Evolutionary conservation across 176 grass and related monocot species (phyloP).

Genomic region (Hyparrhenia diplandra): DNA sequence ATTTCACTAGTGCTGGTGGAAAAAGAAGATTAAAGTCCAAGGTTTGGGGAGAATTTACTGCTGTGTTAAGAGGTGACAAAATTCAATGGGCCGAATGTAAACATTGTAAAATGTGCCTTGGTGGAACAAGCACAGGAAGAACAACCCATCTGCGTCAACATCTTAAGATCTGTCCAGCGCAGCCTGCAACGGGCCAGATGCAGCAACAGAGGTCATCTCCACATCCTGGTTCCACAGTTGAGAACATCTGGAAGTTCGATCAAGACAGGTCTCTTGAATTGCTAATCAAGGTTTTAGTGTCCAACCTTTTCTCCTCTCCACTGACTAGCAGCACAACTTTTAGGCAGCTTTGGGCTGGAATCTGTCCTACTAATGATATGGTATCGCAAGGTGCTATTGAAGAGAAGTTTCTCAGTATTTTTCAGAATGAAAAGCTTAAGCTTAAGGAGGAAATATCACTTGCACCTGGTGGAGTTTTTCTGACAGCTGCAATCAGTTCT

Average conservation of each 20-base stretch:
- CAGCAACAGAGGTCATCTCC: not conserved
- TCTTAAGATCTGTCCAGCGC: not conserved
- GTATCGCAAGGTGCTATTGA: not conserved
- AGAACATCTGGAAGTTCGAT: not conserved
- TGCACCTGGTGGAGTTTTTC: not conserved
- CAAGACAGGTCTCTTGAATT: not conserved
- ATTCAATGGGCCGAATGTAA: constrained; percentile 6
- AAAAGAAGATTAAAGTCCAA: constrained; percentile 10
- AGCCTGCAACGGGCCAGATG: not conserved
- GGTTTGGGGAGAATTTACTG: constrained; percentile 5
- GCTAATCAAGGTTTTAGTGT: not conserved
- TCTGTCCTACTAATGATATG: not conserved
- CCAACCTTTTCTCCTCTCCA: constrained; percentile 6
- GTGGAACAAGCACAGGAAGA: not conserved
- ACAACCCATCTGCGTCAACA: not conserved
- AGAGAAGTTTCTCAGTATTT: not conserved
- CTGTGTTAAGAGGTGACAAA: not conserved
- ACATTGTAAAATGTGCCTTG: not conserved
- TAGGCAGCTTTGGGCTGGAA: not conserved
- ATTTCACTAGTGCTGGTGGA: not conserved
- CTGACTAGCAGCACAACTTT: not conserved
- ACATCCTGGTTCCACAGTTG: not conserved
- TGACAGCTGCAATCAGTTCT: not conserved
- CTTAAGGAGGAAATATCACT: not conserved
- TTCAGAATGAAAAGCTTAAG: constrained; percentile 10